These are phyloP conservation scores for Candida yuanshanica DNA, from an alignment of 805 yeast genomes.

Conservation along the genomic window DNA sequence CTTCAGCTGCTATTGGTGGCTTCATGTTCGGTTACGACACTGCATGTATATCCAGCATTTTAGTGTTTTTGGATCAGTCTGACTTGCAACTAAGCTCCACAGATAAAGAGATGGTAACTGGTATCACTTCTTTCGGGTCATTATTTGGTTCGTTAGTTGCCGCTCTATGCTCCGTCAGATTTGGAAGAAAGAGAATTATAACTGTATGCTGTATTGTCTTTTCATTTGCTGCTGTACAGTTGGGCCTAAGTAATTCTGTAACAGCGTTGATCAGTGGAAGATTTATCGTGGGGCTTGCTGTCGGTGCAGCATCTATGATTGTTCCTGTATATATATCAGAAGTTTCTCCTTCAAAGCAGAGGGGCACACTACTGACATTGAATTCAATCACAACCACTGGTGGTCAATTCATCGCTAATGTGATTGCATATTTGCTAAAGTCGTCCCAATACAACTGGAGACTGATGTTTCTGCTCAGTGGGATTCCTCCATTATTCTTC, in stretches of 20 bases:
- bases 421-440: conserved; percentile 31
- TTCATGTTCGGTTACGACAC: conserved; percentile 61
- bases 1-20: conserved; percentile 50
- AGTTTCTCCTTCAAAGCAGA: conserved; percentile 35
- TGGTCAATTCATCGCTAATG: conserved; percentile 42
- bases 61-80: conserved; percentile 40
- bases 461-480: conserved; percentile 32
- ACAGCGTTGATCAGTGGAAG: conserved; percentile 49
- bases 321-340: conserved; percentile 57
- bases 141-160: conserved; percentile 45
- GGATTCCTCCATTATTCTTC: conserved; percentile 37
- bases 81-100: conserved; percentile 28
- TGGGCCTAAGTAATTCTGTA: conserved; percentile 37
- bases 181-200: conserved; percentile 36
- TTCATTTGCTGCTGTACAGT: conserved; percentile 43
- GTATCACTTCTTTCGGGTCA: conserved; percentile 48
- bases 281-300: conserved; percentile 61
- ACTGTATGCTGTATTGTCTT: conserved; percentile 41
- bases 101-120: conserved; percentile 37
- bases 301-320: conserved; percentile 66
- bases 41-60: conserved; percentile 57
- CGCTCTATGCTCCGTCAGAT: conserved; percentile 44
- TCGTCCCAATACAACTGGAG: conserved; percentile 32
- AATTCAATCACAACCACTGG: conserved; percentile 43
- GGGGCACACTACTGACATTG: conserved; percentile 35